These are phyloP conservation scores for Fusarium sp. DNA, from an alignment of 2,329 filamentous ascomycete species.

Conservation along the genomic window DNA sequence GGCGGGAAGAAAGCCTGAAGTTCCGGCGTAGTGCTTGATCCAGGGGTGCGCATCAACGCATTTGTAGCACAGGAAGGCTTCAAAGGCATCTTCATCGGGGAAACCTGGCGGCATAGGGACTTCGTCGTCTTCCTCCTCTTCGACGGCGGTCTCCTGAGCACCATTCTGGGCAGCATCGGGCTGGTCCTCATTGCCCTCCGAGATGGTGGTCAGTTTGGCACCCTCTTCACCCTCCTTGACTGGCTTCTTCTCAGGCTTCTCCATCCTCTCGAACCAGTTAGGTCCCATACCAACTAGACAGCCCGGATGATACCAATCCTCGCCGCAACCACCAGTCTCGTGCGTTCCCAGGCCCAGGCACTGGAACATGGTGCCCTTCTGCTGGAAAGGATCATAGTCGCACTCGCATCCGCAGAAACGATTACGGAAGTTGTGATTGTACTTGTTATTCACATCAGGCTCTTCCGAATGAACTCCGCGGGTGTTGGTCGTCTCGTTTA, in stretches of 20 bases:
- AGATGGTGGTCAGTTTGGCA: constrained; percentile 59
- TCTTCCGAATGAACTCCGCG: constrained; percentile 82
- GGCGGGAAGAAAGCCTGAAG: constrained; percentile 81
- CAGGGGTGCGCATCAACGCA: constrained; percentile 89
- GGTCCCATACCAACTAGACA: constrained; percentile 86
- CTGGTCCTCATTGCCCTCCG: constrained; percentile 58
- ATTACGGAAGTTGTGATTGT: constrained; percentile 97
- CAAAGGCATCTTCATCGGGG: constrained; percentile 88
- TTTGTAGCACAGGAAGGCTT: constrained; percentile 92
- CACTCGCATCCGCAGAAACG: constrained; percentile 90
- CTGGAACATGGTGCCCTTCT: constrained; percentile 98
- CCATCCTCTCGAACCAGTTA: constrained; percentile 73
- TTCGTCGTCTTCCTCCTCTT: constrained; percentile 66
- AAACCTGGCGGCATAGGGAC: constrained; percentile 85
- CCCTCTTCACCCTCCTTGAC: constrained; percentile 20
- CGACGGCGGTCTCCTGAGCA: constrained; percentile 38
- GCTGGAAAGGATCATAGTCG: constrained; percentile 87
- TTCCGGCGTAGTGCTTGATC: constrained; percentile 89
- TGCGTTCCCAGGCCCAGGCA: constrained; percentile 86
- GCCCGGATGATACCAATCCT: constrained; percentile 98
- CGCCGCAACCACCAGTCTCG: constrained; percentile 89
- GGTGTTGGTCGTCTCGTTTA: constrained; percentile 77
- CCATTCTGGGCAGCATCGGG: constrained; percentile 33
- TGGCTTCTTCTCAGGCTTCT: constrained; percentile 50
- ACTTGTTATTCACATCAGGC: constrained; percentile 80